phyloP scores from a whole-genome alignment of 2,329 filamentous ascomycete species.

The Camptophora hylomeconis region DNA sequence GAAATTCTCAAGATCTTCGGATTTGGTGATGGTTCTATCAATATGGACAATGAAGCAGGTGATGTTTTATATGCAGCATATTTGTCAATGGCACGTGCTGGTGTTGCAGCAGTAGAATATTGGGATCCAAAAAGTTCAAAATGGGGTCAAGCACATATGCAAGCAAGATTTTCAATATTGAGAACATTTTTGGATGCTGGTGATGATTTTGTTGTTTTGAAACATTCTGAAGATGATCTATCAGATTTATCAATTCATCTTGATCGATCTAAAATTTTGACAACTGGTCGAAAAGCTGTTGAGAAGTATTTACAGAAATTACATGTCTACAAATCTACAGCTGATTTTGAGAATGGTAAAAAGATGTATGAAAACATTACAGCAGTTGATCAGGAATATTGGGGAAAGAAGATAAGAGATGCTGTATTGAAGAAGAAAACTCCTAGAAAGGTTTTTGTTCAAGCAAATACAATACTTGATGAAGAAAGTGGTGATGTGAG shows the following conservation, averaged over 20 bases:
- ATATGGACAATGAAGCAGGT: conserved; percentile 65
- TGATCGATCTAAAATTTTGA: conserved; percentile 76
- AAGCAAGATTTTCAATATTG: conserved; percentile 80
- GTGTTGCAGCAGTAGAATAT: conserved; percentile 76
- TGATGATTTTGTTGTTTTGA: conserved; percentile 74
- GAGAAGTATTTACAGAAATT: conserved; percentile 80
- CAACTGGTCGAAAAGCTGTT: conserved; percentile 68
- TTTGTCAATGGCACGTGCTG: conserved; percentile 87
- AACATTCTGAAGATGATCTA: conserved; percentile 60
- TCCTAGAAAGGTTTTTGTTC: conserved; percentile 65
- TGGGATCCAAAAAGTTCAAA: conserved; percentile 86
- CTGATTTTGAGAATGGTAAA: conserved; percentile 65
- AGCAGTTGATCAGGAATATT: conserved; percentile 70
- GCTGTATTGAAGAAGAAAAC: conserved; percentile 49
- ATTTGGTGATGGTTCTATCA: conserved; percentile 61
- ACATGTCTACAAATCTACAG: conserved; percentile 84
- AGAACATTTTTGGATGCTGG: conserved; percentile 64
- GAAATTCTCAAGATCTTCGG: conserved; percentile 81
- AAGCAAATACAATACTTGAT: conserved; percentile 73
- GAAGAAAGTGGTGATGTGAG: conserved; percentile 55
- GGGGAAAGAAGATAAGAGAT: conserved; percentile 62
- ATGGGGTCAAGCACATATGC: conserved; percentile 88
- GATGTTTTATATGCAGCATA: conserved; percentile 83
- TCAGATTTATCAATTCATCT: conserved; percentile 71
- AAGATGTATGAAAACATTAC: conserved; percentile 77